These are phyloP conservation scores for Acorus calamus DNA, from an alignment of 106 monocot species.

Conservation along the genomic window DNA sequence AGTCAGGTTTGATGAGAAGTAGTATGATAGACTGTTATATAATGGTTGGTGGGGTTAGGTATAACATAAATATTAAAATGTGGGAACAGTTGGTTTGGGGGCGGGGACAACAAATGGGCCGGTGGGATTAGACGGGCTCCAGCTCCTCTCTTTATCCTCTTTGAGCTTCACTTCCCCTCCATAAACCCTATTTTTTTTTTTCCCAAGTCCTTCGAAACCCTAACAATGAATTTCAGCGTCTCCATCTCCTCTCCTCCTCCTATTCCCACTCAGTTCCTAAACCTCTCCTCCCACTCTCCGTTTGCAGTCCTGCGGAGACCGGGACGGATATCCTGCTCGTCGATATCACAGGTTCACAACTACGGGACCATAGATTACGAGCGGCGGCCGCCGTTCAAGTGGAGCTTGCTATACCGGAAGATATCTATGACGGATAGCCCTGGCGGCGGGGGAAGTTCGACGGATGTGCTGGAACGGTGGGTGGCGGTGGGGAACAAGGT, in stretches of 20 bases:
- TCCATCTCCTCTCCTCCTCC: slow-evolving; percentile 10
- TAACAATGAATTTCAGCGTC: slow-evolving; percentile 3
- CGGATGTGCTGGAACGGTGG: slow-evolving; percentile 40
- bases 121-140: too few relatives aligned
- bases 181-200: slow-evolving; percentile 18
- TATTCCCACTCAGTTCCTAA: not conserved
- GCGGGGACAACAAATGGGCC: too few relatives aligned
- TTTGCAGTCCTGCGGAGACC: not conserved
- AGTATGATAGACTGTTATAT: too few relatives aligned
- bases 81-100: too few relatives aligned
- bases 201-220: slow-evolving; percentile 7
- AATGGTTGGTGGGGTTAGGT: too few relatives aligned
- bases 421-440: slow-evolving; percentile 42
- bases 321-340: slow-evolving; percentile 22
- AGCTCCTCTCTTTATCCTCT: too few relatives aligned
- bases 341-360: slow-evolving; percentile 47
- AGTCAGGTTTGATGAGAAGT: too few relatives aligned
- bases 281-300: not conserved
- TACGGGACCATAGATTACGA: slow-evolving; percentile 79
- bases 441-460: slow-evolving; percentile 4
- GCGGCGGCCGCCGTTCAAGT: slow-evolving; percentile 40
- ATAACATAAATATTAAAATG: too few relatives aligned
- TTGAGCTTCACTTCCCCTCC: slow-evolving; percentile 13
- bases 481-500: slow-evolving; percentile 46
- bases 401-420: slow-evolving; percentile 70